Percentiles rank a stretch among this genome's conserved stretches.
Evolutionary conservation across 306 rosid species (phyloP).

Genomic region (Vigna trinervia): DNA sequence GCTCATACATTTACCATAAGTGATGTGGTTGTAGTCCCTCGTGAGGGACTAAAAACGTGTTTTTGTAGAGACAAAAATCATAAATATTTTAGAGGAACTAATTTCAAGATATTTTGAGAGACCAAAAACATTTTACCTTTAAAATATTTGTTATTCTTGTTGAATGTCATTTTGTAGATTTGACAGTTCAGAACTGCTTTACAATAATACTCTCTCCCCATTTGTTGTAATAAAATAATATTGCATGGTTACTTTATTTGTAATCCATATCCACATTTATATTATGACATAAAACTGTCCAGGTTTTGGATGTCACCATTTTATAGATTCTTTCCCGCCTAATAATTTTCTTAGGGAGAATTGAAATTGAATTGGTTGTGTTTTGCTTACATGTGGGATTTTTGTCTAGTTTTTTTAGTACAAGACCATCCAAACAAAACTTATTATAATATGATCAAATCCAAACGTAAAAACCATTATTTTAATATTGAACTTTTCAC

Average conservation of each 20-base stretch:
- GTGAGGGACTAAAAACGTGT: too few species aligned
- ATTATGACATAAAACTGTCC: neutral
- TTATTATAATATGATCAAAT: neutral
- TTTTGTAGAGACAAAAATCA: too few species aligned
- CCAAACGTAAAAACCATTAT: neutral
- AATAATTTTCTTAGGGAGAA: neutral
- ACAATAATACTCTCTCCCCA: neutral
- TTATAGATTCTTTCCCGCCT: neutral
- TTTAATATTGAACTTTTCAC: neutral
- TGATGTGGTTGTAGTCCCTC: neutral
- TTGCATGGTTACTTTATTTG: neutral
- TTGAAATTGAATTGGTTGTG: neutral
- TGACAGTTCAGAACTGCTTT: neutral
- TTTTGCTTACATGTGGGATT: neutral
- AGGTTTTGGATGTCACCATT: neutral
- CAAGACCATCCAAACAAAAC: neutral
- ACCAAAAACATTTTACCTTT: too few species aligned
- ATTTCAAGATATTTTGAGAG: too few species aligned
- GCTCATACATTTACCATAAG: neutral
- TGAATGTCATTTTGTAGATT: neutral
- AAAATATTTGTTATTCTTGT: too few species aligned
- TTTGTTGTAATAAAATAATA: neutral
- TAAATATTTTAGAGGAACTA: too few species aligned
- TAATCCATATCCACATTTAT: neutral
- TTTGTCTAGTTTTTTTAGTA: neutral